Percentiles rank a stretch among this genome's conserved stretches.
These are phyloP conservation scores for Dendrothele bispora DNA, from an alignment of 768 basidiomycete genomes.

Conservation along the genomic window DNA sequence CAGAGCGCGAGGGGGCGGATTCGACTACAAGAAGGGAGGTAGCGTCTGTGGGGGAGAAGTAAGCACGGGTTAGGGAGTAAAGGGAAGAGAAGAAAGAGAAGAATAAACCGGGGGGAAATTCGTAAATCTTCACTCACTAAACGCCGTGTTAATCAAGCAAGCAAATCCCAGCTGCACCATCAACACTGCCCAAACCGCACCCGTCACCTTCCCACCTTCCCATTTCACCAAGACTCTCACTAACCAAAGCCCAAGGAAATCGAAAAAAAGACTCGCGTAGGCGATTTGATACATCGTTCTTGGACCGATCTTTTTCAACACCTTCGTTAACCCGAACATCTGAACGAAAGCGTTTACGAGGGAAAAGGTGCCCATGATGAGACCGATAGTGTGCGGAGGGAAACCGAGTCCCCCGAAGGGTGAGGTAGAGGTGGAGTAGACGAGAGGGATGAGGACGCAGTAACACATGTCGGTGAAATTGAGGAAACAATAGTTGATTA, in stretches of 20 bases:
- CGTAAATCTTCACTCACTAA: slow-evolving; percentile 34
- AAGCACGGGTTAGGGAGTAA: too few species aligned
- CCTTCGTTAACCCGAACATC: slow-evolving; percentile 46
- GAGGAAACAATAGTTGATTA: slow-evolving; percentile 24
- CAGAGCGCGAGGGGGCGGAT: slow-evolving; percentile 43
- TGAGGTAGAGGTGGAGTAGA: slow-evolving; percentile 47
- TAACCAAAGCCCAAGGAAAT: slow-evolving; percentile 14
- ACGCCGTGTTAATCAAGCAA: slow-evolving; percentile 30
- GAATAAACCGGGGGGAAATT: not conserved
- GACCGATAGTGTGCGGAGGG: slow-evolving; percentile 48
- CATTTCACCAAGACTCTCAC: slow-evolving; percentile 22
- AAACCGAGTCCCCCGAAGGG: slow-evolving; percentile 53
- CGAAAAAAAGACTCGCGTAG: slow-evolving; percentile 22
- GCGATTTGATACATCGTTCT: slow-evolving; percentile 46
- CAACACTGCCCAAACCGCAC: slow-evolving; percentile 28
- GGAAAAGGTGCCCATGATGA: slow-evolving; percentile 47
- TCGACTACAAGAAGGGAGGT: slow-evolving; percentile 45
- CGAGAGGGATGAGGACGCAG: slow-evolving; percentile 24
- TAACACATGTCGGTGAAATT: slow-evolving; percentile 27
- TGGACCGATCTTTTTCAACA: slow-evolving; percentile 55
- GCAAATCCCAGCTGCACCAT: slow-evolving; percentile 30
- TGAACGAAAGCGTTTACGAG: slow-evolving; percentile 56
- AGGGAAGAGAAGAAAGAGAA: slow-evolving; percentile 2
- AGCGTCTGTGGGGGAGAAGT: slow-evolving; percentile 50
- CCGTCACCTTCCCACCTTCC: slow-evolving; percentile 34